Conservation (phyloP, 2,329 filamentous ascomycete species). For the Paraphaeosphaeria sporulosa region DNA sequence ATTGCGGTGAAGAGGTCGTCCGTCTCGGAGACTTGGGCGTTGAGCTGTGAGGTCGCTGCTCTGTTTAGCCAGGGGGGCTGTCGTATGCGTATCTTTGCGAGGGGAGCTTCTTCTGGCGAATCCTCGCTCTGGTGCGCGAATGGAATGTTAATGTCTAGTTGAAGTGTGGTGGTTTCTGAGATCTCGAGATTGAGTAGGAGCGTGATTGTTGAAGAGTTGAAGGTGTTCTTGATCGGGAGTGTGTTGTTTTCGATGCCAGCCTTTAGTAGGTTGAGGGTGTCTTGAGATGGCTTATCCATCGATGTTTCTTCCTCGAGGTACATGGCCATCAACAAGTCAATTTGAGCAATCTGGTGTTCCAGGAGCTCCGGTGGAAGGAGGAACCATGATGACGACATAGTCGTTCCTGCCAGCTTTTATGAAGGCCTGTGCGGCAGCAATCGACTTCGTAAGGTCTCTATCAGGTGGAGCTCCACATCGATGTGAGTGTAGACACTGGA, state of each 20-base stretch:
- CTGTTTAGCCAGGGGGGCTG: constrained; percentile 36
- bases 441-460: background rate
- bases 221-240: background rate
- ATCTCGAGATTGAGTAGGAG: constrained; percentile 24
- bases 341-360: constrained; percentile 38
- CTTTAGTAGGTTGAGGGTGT: constrained; percentile 23
- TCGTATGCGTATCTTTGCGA: constrained; percentile 29
- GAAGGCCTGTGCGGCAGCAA: too few species aligned
- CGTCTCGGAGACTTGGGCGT: constrained; percentile 10
- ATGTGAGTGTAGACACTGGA: background rate
- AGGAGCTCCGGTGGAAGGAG: constrained; percentile 31
- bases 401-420: constrained; percentile 3
- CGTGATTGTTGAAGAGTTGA: constrained; percentile 14
- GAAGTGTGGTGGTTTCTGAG: constrained; percentile 15
- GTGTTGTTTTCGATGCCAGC: background rate
- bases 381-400: constrained; percentile 19
- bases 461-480: background rate
- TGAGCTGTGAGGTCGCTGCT: constrained; percentile 28
- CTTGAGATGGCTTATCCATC: constrained; percentile 19
- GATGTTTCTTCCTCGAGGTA: constrained; percentile 31
- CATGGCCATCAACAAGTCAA: constrained; percentile 40
- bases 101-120: constrained; percentile 27
- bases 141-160: constrained; percentile 29
- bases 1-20: constrained; percentile 33
- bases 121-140: constrained; percentile 21